Evolutionary conservation across 2,329 filamentous ascomycete genomes (phyloP).

Genomic region (Metarhizium brunneum): DNA sequence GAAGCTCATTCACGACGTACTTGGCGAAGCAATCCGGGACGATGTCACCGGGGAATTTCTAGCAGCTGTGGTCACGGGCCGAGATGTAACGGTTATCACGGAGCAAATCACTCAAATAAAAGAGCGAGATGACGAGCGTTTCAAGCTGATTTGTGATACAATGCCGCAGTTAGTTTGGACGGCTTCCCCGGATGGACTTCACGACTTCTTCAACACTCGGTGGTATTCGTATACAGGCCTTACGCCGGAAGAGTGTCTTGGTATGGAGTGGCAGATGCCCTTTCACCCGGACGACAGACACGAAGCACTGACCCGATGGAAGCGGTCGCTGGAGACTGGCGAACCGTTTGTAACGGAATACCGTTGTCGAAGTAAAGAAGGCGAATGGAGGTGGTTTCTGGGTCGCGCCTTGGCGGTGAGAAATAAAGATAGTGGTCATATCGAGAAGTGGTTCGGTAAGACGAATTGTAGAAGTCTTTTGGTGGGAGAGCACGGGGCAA

Average conservation of each 20-base stretch:
- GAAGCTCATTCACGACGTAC: conserved; percentile 51
- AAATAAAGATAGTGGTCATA: conserved; percentile 54
- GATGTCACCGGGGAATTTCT: conserved; percentile 61
- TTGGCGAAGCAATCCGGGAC: conserved; percentile 60
- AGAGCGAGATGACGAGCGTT: conserved; percentile 62
- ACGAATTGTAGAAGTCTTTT: not conserved
- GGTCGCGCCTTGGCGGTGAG: conserved; percentile 60
- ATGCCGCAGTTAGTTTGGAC: conserved; percentile 70
- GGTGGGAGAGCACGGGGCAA: not conserved
- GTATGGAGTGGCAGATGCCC: conserved; percentile 50
- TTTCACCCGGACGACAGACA: conserved; percentile 64
- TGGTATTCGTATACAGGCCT: conserved; percentile 76
- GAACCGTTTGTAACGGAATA: conserved; percentile 64
- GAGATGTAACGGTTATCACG: conserved; percentile 62
- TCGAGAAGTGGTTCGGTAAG: conserved; percentile 69
- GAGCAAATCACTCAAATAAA: conserved; percentile 61
- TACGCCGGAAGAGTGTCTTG: conserved; percentile 50
- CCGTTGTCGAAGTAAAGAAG: conserved; percentile 55
- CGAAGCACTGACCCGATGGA: conserved; percentile 48
- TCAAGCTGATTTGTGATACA: conserved; percentile 66
- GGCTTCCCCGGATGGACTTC: conserved; percentile 51
- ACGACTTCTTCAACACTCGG: conserved; percentile 67
- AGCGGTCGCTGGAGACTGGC: conserved; percentile 54
- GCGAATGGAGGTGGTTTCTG: conserved; percentile 72
- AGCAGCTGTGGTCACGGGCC: conserved; percentile 61